Base-by-base conservation (phyloP, 345 rosid species). In the Mercurialis annua region DNA sequence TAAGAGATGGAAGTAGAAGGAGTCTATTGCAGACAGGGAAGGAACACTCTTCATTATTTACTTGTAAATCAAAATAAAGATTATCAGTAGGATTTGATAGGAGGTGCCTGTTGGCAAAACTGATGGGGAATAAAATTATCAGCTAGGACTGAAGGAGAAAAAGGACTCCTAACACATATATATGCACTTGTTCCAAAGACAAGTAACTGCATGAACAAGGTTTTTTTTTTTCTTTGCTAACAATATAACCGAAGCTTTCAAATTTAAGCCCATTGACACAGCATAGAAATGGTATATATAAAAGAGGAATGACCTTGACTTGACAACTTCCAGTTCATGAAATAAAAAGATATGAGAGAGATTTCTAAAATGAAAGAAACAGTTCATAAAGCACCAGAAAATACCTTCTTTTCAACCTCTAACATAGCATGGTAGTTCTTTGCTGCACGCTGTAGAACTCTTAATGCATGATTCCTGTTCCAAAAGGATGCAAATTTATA, bases 401-500 rank as follows among this genome's bases (percentile, higher is more conserved):
- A 38, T 40, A 94, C 99, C 99, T 89, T 94, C 85, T 89, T 94
- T 72, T 94, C 97, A 64, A 84, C 92, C 79, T 89, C 98, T 71
- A 91, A 65, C 83, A 84, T 86, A 53, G 71, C 78, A 69, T 81
- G 89, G 73, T 86, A 86, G 66, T 86, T 83, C 73, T 86, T 91
- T 47, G 74, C 80, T 48, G 84, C 73, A 62, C 97, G 97, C 73
- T 89, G 92, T 77, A 93, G 81, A 69, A 86, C 87, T 82, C 90
- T 86, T 52, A 86, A 64, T 31, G 96, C 82, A 80, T 90, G 95
- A 82, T 94, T 91, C 86, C 97, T 89, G 86, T 94, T 94, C 99
- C 99, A 91, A 83, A 94, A 94, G 46, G 99, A 94, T 59, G 97
- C 99, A 83, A 94, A 94, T 78, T 90, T 94, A 85, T 94, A 94